Conservation (phyloP, 805 yeast genomes). For the Grigorovia yakushimaensis region DNA sequence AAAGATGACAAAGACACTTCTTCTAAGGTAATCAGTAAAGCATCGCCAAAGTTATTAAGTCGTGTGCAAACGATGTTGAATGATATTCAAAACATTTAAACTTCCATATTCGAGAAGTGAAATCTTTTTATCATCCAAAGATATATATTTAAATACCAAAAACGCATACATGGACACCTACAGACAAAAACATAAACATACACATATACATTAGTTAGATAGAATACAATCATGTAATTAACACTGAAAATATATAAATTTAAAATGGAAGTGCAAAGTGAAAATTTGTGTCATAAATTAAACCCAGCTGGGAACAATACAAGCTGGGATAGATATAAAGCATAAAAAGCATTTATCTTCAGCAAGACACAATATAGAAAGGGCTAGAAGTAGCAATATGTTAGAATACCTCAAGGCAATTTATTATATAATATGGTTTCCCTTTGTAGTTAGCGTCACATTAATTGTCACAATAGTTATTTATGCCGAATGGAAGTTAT, state of each 20-base stretch:
- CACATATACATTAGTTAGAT: too few relatives aligned
- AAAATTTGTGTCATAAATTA: too few relatives aligned
- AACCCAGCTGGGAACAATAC: too few relatives aligned
- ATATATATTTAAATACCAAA: too few relatives aligned
- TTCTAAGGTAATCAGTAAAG: not conserved
- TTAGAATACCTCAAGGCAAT: not conserved
- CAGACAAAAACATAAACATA: too few relatives aligned
- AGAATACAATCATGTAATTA: too few relatives aligned
- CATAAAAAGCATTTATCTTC: too few relatives aligned
- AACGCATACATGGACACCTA: not conserved
- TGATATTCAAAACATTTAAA: conserved; percentile 17
- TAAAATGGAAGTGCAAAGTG: not conserved
- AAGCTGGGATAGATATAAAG: too few relatives aligned
- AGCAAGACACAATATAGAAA: not conserved
- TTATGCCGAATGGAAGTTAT: not conserved
- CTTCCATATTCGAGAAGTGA: not conserved
- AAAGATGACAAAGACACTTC: not conserved
- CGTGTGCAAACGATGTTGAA: conserved; percentile 23
- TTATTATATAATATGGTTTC: not conserved
- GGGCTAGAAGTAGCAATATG: too few relatives aligned
- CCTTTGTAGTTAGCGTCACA: not conserved
- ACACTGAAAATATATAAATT: not conserved
- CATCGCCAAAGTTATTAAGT: conserved; percentile 10
- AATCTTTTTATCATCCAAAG: too few relatives aligned
- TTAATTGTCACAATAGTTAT: not conserved